Conservation (phyloP, 371 early-diverging fungal species). For the Dichotomocladium elegans region DNA sequence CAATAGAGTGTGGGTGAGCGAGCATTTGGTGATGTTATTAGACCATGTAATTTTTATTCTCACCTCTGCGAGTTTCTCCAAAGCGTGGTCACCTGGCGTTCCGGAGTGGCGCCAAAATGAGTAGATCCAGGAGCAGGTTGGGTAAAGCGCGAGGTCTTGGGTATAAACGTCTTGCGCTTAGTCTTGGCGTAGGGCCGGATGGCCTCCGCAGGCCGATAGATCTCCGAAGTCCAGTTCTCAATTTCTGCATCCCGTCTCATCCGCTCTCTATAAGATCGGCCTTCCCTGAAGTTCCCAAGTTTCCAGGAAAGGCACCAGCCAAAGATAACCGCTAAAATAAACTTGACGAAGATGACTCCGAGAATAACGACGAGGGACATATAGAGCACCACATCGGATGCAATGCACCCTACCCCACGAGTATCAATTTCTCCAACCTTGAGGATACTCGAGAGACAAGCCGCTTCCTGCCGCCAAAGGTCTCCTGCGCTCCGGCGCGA, state of each 20-base stretch:
- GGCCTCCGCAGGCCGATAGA: conserved; percentile 34
- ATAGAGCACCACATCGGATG: conserved; percentile 60
- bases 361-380: conserved; percentile 54
- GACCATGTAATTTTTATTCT: not conserved
- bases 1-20: no score
- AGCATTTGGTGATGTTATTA: no score
- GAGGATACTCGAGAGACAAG: conserved; percentile 63
- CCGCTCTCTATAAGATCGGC: conserved; percentile 42
- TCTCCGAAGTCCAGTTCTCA: conserved; percentile 57
- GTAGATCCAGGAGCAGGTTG: conserved; percentile 39
- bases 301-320: conserved; percentile 69
- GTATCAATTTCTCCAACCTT: conserved; percentile 79
- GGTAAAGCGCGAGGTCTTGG: conserved; percentile 42
- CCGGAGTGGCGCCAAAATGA: conserved; percentile 24
- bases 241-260: conserved; percentile 55
- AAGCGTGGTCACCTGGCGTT: conserved; percentile 22
- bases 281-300: conserved; percentile 54
- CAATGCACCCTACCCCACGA: conserved; percentile 66
- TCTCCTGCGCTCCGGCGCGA: conserved; percentile 9
- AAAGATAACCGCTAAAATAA: conserved; percentile 72
- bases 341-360: conserved; percentile 57
- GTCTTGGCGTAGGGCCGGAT: conserved; percentile 4
- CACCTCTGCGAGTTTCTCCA: conserved; percentile 37
- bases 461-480: conserved; percentile 38
- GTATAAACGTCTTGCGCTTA: conserved; percentile 20